Percentiles rank a stretch among this genome's conserved stretches.
phyloP scores from a whole-genome alignment of 2,329 filamentous ascomycete species.

The Hymenoscyphus linearis region DNA sequence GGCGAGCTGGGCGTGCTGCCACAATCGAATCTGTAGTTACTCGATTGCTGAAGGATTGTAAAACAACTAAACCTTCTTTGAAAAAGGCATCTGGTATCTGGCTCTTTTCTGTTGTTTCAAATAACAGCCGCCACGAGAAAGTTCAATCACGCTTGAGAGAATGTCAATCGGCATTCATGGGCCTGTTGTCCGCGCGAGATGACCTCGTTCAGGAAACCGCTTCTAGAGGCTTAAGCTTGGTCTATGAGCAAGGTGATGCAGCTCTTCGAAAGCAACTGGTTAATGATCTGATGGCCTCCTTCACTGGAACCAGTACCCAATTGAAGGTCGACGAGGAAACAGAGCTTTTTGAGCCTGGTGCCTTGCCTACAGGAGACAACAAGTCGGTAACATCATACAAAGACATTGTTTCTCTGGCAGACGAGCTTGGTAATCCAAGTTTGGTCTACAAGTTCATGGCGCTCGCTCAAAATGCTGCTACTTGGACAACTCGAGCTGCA shows the following conservation, averaged over 20 bases:
- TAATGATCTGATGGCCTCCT: conserved; percentile 80
- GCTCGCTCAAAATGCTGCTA: conserved; percentile 88
- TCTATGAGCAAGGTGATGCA: conserved; percentile 87
- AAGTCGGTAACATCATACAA: conserved; percentile 92
- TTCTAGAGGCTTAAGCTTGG: conserved; percentile 81
- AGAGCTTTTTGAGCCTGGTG: conserved; percentile 87
- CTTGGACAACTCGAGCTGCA: conserved; percentile 94
- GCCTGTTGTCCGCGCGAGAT: conserved; percentile 79
- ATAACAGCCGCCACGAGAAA: conserved; percentile 72
- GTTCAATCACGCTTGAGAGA: conserved; percentile 70
- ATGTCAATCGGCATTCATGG: conserved; percentile 82
- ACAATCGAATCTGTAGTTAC: conserved; percentile 44
- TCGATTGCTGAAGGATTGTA: conserved; percentile 71
- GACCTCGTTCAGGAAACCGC: conserved; percentile 95
- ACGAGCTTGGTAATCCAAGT: conserved; percentile 91
- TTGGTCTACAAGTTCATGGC: conserved; percentile 99
- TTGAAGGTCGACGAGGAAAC: conserved; percentile 88
- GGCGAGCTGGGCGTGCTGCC: conserved; percentile 37
- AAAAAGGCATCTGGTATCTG: conserved; percentile 93
- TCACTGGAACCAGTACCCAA: conserved; percentile 69
- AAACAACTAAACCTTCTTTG: conserved; percentile 79
- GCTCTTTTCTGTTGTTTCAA: conserved; percentile 87
- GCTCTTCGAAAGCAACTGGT: conserved; percentile 77
- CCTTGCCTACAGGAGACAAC: conserved; percentile 83
- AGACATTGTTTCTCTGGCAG: conserved; percentile 92